phyloP scores from a whole-genome alignment of 768 basidiomycete genomes.

The Russula dissimulans region DNA sequence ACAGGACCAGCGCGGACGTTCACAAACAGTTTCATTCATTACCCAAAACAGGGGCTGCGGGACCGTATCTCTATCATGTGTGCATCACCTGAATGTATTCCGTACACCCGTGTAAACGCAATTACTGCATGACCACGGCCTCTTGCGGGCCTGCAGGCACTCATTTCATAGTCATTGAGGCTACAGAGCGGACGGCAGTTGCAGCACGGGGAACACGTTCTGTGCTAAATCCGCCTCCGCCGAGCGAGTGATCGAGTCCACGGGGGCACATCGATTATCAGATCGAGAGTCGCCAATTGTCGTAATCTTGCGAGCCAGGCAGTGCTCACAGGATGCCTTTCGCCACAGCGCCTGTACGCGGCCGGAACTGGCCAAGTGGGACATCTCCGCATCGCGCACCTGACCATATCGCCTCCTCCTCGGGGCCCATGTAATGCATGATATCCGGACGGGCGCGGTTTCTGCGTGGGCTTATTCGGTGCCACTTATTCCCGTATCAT shows the following conservation, averaged over 20 bases:
- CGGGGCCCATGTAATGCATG: slow-evolving; percentile 5
- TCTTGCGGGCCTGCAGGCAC: slow-evolving; percentile 19
- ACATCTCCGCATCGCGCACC: slow-evolving; percentile 18
- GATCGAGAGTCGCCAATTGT: slow-evolving; percentile 9
- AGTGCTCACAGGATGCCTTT: slow-evolving; percentile 1
- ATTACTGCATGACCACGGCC: slow-evolving; percentile 16
- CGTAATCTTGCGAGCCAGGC: slow-evolving; percentile 2
- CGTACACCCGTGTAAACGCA: slow-evolving; percentile 17
- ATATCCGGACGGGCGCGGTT: slow-evolving; percentile 8
- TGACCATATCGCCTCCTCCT: slow-evolving; percentile 7
- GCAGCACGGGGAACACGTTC: slow-evolving; percentile 19
- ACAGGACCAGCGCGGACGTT: slow-evolving; percentile 12
- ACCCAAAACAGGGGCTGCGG: slow-evolving; percentile 15
- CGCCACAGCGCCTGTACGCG: slow-evolving; percentile 4
- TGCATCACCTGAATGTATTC: slow-evolving; percentile 18
- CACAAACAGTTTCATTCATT: slow-evolving; percentile 16
- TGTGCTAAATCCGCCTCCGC: slow-evolving; percentile 17
- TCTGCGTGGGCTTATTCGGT: slow-evolving; percentile 16
- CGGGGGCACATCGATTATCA: slow-evolving; percentile 15
- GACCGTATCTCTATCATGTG: slow-evolving; percentile 12
- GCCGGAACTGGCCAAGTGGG: slow-evolving; percentile 12
- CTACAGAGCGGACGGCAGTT: slow-evolving; percentile 11
- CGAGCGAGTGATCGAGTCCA: slow-evolving; percentile 14
- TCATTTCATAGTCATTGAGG: slow-evolving; percentile 16
- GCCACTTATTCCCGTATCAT: slow-evolving; percentile 14